Base-by-base conservation (phyloP, 2,329 filamentous ascomycete species). In the Penicillium digitatum region DNA sequence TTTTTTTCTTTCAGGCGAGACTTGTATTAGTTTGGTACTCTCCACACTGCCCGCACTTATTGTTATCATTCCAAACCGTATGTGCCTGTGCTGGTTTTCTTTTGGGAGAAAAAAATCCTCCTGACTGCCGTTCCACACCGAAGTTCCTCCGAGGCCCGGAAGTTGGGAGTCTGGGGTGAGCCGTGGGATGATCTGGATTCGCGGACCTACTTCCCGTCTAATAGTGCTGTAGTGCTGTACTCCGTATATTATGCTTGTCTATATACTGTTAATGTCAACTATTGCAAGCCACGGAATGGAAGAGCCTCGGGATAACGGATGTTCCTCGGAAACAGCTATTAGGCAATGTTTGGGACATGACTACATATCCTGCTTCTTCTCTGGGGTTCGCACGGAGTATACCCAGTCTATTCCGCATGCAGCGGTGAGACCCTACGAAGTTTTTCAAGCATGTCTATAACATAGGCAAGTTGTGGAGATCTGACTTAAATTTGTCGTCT, bases 121-220 rank as follows among this genome's bases (percentile, higher is more conserved):
- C 8, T n/a, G 7, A 20, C 27, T 22, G 5, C 46, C 46, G 18
- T 16, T 1, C 10, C 20, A 34, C 37, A 20, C 58, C 60, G 60
- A 62, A 35, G 52, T 60, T 62, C 55, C 42, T 55, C 62, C 62
- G 60, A 62, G 48, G 50, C 44, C 60, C 48, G 59, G 35, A 51
- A 42, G 40, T 45, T 50, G 39, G 34, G 45, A 48, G 51, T 53
- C 55, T 49, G 57, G 52, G 52, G 52, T 39, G 52, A 51, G 31
- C 34, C 39, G 27, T 52, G 20, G 35, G 31, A 39, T 47, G 32
- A 38, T 47, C 38, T 47, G n/a, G 37, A 38, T 32, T 12, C 16
- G 27, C 44, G 44, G 45, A 34, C 20, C 16, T 40, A 53, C 35
- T n/a, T 22, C 31, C 29, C 37, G 27, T 24, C 16, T 42, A 12